These are phyloP conservation scores for Hygrophoropsis aurantiaca DNA, from an alignment of 768 basidiomycete genomes.

Conservation along the genomic window DNA sequence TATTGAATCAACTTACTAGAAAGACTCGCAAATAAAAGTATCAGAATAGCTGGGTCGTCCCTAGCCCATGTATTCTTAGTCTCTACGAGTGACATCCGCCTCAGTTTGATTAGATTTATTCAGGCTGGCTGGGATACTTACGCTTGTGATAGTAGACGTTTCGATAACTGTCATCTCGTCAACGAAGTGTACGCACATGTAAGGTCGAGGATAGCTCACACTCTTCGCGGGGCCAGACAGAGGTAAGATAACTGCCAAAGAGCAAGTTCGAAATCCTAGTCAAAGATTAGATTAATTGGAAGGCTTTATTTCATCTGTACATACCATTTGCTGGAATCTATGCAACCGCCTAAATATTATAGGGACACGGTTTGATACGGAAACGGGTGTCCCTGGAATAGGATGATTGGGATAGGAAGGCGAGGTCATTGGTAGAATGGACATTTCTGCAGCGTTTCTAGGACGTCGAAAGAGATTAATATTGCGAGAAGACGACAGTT, in stretches of 20 bases:
- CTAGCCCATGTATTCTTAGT: conserved; percentile 98
- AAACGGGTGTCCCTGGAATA: conserved; percentile 7
- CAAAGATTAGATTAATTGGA: conserved; percentile 1
- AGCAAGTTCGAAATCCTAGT: conserved; percentile 93
- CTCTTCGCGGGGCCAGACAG: conserved; percentile 87
- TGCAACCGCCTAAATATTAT: conserved; percentile 78
- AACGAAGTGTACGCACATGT: conserved; percentile 5
- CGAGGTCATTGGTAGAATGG: conserved; percentile 33
- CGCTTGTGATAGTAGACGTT: conserved; percentile 99
- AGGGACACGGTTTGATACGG: conserved; percentile 59
- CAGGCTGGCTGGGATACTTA: conserved; percentile 35
- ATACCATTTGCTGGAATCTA: conserved; percentile 85
- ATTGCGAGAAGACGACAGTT: conserved; percentile 14
- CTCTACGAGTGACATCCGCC: conserved; percentile 47
- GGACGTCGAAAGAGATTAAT: conserved; percentile 13
- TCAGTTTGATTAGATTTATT: background rate
- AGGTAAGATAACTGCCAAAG: conserved; percentile 96
- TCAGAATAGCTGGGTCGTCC: conserved; percentile 94
- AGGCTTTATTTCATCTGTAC: conserved; percentile 17
- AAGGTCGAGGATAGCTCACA: conserved; percentile 49
- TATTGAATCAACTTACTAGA: conserved; percentile 45
- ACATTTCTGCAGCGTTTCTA: conserved; percentile 23
- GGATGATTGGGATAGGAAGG: conserved; percentile 21
- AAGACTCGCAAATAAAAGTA: conserved; percentile 80
- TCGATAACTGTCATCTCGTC: conserved; percentile 60